These are phyloP conservation scores for Claviceps pazoutovae DNA, from an alignment of 2,329 filamentous ascomycete genomes.

Conservation along the genomic window DNA sequence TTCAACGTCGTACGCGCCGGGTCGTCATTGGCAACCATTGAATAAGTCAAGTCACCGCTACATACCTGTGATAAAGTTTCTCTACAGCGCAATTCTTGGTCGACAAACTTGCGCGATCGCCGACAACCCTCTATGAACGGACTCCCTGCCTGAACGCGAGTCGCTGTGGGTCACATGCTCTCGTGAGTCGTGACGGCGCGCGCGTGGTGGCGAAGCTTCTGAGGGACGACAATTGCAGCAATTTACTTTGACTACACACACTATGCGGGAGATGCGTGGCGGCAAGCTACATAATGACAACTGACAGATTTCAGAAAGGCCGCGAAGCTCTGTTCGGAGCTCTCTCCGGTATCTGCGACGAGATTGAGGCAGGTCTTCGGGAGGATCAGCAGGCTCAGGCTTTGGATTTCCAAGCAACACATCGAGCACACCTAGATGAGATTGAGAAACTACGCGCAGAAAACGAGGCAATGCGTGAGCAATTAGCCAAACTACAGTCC, in stretches of 20 bases:
- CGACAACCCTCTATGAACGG: not conserved
- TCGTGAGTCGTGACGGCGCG: not conserved
- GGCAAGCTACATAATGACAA: conserved; percentile 20
- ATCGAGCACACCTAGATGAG: conserved; percentile 7
- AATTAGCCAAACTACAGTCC: conserved; percentile 14
- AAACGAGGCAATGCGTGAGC: conserved; percentile 25
- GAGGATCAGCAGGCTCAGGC: not conserved
- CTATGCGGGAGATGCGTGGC: not conserved
- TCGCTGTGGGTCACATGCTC: not conserved
- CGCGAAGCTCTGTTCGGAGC: conserved; percentile 27
- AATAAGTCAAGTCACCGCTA: not conserved
- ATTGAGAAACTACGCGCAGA: conserved; percentile 26
- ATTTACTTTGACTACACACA: not conserved
- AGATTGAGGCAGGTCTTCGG: conserved; percentile 15
- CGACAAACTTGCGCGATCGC: too few species aligned
- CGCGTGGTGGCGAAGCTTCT: not conserved
- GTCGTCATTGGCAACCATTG: not conserved
- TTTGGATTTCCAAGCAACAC: not conserved
- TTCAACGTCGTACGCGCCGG: too few species aligned
- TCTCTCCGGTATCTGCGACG: conserved; percentile 24
- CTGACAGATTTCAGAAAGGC: conserved; percentile 23
- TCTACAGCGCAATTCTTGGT: too few species aligned
- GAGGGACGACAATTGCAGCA: not conserved
- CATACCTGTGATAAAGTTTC: too few species aligned
- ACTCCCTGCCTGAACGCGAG: too few species aligned